Evolutionary conservation across 352 stramenopile genomes (phyloP), one percentile per base, ranked within the genome.

Genomic region (Phytophthora meadii): DNA sequence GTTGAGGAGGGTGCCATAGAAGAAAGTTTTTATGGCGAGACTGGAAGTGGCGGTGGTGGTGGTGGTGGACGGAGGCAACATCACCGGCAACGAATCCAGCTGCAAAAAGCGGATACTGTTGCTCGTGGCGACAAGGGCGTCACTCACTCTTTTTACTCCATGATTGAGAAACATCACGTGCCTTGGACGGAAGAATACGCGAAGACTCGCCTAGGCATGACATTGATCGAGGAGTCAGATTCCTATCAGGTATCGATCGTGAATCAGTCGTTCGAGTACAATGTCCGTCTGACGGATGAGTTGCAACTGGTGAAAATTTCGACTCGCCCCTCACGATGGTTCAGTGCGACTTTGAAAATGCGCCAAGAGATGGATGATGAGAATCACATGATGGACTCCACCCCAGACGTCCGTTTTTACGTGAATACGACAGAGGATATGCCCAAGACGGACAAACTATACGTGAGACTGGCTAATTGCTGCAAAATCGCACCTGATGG

Each of bases 341-440:
- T 94, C 54, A 91, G 77, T 46, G 65, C 84, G 15, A 94, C 86
- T 44, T 59, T 94, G 39, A 94, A 94, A 64, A 93, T 93, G 84
- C 81, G 77, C 8, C 84, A 94, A 57, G 86, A 94, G 52, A 71
- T 93, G 36, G 66, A 90, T 22, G 77, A 90, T 24, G 78, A 89
- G 12, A 61, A 32, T 9, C 74, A 76, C 10, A 67, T 36, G 42
- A 91, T 93, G 84, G 86, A 94, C 57, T 61, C 65, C 1, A 94
- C 84, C 5, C 84, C 82, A 0, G 86, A 93, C 44, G 65, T 91
- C 22, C 86, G 86, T 1, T 92, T 86, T 59, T 94, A 94, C 56
- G 86, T 94, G 30, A 89, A 79, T 11, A 82, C 79, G n/a, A 79
- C 77, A 1, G 82, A 90, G 45, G 72, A 88, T 28, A 71, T 90